Base-by-base conservation (phyloP, 352 stramenopile species). In the Pythium utonaiense region DNA sequence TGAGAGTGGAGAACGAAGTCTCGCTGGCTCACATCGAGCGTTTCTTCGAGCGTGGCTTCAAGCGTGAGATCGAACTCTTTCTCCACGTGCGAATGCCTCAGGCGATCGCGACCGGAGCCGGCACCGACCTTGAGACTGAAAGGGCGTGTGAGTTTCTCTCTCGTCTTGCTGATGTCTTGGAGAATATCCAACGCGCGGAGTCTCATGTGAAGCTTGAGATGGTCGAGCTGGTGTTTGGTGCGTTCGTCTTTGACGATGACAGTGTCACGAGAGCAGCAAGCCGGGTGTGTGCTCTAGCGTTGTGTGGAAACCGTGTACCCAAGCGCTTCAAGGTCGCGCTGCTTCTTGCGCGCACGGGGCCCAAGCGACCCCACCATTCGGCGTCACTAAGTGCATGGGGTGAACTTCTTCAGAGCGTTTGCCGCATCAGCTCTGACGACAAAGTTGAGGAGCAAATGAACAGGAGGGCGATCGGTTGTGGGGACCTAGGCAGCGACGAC, bases 361-460 rank as follows among this genome's bases (percentile, higher is more conserved):
- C 13, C 7, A 31, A 50, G 21, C 21, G 21, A 4, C 42, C 21
- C 7, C 42, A 17, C 14, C 21, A 31, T 5, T 8, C 7, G 19
- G 42, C 42, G 22, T 50, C 42, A 21, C 21, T 50, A 22, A 50
- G 21, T 50, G 42, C 42, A 12, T 50, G 42, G 42, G 42, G 42
- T 3, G 42, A 50, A 10, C 24, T 50, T 7, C 14, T 50, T 3
- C 42, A 33, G 22, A 21, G 1, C 9, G 21, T 50, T 21, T 50
- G 42, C 19, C 42, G 42, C 3, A 12, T 50, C 9, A 10, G 42
- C 13, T 28, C 3, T 19, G 8, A 50, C 10, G 42, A 33, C 8
- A 1, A 6, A 33, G 22, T 31, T 3, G 6, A 25, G 4, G 40
- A 25, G 40, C 17, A 24, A 19, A 47, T 3, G 3, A 4, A 8